Evolutionary conservation across 2,329 filamentous ascomycete species (phyloP), one percentile per base, ranked within the genome.

Genomic region (Talaromyces sp.): DNA sequence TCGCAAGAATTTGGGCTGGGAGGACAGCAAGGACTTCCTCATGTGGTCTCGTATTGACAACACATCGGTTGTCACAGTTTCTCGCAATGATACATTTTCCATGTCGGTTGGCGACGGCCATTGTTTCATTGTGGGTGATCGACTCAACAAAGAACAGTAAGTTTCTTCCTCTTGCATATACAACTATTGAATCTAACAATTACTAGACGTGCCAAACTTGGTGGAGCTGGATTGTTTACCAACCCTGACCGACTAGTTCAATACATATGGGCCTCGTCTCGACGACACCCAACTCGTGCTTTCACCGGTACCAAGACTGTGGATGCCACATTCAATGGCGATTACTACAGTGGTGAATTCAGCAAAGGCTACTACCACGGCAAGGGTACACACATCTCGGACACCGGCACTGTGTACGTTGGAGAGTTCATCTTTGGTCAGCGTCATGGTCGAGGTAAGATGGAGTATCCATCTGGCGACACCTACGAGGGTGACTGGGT

Each of bases 401-500:
- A 83, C 67, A 81, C 79, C 31, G 86, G 85, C 56, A 82, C 85
- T 62, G 82, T 80, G 27, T 89, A 89, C 73, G 77, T 75, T 16
- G 87, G 87, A 19, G 74, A 79, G 6, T 87, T 88, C 72, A 75
- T 81, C 60, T 77, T 84, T 39, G 81, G 81, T 54, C 75, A 81
- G 62, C 84, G 84, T 62, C 81, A 86, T 45, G 86, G 87, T 22
- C 78, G 82, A 60, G 87, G 87, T 60, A 79, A 79, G 13, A 85
- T 88, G 79, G 83, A 81, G 5, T 88, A 86, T 73, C 81, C 83
- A 31, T 86, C 80, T 8, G 81, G 82, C 13, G 82, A 84, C 66
- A 78, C 74, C 6, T 84, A 83, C 67, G 75, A 78, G 11, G 81
- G 81, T 13, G 79, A 80, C 63, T 83, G 81, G 80, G 70, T 73